Percentiles rank a stretch among this genome's conserved stretches.
Evolutionary conservation across 257 asterid genomes (phyloP).

Genomic region (Catharanthus roseus): DNA sequence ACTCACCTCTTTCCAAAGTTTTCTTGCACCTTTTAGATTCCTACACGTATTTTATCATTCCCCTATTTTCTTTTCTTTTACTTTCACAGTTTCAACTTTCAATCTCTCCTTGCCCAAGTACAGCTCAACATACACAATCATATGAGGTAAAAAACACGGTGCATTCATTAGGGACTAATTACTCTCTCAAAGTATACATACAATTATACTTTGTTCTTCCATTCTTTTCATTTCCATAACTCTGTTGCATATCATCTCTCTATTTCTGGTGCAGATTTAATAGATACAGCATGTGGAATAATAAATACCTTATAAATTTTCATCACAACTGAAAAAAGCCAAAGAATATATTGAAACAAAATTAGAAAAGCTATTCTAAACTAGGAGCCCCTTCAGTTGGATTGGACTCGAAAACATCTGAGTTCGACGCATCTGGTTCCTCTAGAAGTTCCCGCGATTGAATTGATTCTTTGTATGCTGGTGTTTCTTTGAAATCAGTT

Average conservation of each 20-base stretch:
- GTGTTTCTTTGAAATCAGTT: constrained; percentile 85
- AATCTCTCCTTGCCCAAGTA: background rate
- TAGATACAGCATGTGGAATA: constrained; percentile 8
- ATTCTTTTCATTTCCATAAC: constrained; percentile 4
- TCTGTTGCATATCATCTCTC: constrained; percentile 11
- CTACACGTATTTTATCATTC: too few relatives aligned
- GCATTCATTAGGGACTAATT: background rate
- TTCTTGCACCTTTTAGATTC: too few relatives aligned
- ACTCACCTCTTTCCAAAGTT: too few relatives aligned
- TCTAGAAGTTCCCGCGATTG: constrained; percentile 74
- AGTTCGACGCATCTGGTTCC: constrained; percentile 64
- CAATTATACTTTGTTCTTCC: background rate
- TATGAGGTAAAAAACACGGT: background rate
- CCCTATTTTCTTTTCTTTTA: too few relatives aligned
- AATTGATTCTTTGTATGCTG: constrained; percentile 76
- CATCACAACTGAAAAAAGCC: background rate
- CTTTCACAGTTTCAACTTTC: background rate
- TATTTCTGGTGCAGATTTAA: constrained; percentile 3
- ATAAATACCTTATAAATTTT: constrained; percentile 5
- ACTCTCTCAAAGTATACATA: background rate
- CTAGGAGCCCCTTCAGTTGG: constrained; percentile 90
- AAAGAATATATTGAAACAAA: background rate
- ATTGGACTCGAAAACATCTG: constrained; percentile 85
- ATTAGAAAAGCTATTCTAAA: constrained; percentile 45
- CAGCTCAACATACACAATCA: background rate